Conservation (phyloP, 176 grass and related monocot species). For the Thalia dealbata region DNA sequence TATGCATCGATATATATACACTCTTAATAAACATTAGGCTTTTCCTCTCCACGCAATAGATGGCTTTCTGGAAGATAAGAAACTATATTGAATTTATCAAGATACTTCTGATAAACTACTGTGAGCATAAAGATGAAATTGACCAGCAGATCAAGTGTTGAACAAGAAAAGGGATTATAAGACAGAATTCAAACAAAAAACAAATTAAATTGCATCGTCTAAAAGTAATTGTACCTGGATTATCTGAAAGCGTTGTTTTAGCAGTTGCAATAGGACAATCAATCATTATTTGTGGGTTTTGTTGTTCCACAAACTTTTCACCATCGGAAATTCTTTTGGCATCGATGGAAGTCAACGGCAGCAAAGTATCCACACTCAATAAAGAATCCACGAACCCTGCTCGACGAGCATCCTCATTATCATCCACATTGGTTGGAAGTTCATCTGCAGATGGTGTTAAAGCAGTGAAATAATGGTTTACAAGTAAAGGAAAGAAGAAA, state of each 20-base stretch:
- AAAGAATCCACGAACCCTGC: conserved; percentile 67
- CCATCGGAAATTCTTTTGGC: conserved; percentile 21
- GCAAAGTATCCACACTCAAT: conserved; percentile 36
- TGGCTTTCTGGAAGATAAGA: too few species aligned
- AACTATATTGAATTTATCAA: too few species aligned
- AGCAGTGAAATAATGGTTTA: conserved; percentile 15
- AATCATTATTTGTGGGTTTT: not conserved
- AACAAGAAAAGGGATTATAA: too few species aligned
- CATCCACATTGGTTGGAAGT: conserved; percentile 42
- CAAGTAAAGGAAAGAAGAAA: conserved; percentile 15
- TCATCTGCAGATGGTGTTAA: conserved; percentile 33
- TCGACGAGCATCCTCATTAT: conserved; percentile 59
- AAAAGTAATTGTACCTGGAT: conserved; percentile 35
- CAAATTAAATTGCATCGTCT: too few species aligned
- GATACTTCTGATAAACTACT: too few species aligned
- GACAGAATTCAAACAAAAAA: too few species aligned
- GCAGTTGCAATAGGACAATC: conserved; percentile 23
- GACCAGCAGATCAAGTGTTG: too few species aligned
- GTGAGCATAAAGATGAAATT: too few species aligned
- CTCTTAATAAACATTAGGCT: too few species aligned
- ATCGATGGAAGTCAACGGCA: conserved; percentile 22
- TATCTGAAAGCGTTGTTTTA: conserved; percentile 21
- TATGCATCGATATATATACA: too few species aligned
- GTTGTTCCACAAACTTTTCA: conserved; percentile 18
- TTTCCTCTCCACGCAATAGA: too few species aligned